phyloP scores from a whole-genome alignment of 192 early-diverging fungal genomes.

The Chytriomyces sp. region DNA sequence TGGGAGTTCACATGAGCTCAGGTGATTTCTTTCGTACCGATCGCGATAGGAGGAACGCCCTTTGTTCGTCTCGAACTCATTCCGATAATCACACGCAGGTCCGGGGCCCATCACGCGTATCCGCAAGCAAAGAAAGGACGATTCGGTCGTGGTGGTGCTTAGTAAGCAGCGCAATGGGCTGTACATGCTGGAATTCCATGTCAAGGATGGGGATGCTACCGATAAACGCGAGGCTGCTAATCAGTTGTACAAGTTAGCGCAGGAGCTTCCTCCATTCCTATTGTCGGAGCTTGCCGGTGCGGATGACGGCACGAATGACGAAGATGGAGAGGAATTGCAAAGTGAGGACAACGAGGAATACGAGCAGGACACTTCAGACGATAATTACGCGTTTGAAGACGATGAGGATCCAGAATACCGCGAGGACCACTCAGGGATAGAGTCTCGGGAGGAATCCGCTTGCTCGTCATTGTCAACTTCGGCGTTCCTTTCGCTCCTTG shows the following conservation, averaged over 20 bases:
- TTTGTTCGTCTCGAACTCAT: no score
- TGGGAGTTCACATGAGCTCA: slow-evolving; percentile 54
- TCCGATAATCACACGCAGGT: slow-evolving; percentile 30
- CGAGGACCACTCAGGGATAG: not conserved
- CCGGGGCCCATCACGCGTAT: slow-evolving; percentile 51
- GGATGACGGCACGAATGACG: slow-evolving; percentile 26
- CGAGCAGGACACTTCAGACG: slow-evolving; percentile 5
- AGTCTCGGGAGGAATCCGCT: slow-evolving; percentile 24
- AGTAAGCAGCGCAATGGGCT: slow-evolving; percentile 61
- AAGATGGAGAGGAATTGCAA: slow-evolving; percentile 3
- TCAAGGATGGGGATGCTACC: slow-evolving; percentile 30
- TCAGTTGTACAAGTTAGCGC: slow-evolving; percentile 11
- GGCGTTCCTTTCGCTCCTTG: slow-evolving; percentile 33
- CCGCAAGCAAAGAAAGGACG: slow-evolving; percentile 46
- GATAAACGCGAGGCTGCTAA: slow-evolving; percentile 19
- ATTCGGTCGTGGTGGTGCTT: slow-evolving; percentile 52
- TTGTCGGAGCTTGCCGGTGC: not conserved
- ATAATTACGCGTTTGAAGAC: not conserved
- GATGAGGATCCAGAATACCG: not conserved
- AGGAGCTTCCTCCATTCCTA: slow-evolving; percentile 18
- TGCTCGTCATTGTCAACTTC: slow-evolving; percentile 32
- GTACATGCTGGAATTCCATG: slow-evolving; percentile 59
- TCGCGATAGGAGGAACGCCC: no score
- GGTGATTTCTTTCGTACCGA: slow-evolving; percentile 39
- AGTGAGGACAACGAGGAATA: slow-evolving; percentile 8